Evolutionary conservation across 257 asterid species (phyloP).

Genomic region (Solanum ossicruentum): DNA sequence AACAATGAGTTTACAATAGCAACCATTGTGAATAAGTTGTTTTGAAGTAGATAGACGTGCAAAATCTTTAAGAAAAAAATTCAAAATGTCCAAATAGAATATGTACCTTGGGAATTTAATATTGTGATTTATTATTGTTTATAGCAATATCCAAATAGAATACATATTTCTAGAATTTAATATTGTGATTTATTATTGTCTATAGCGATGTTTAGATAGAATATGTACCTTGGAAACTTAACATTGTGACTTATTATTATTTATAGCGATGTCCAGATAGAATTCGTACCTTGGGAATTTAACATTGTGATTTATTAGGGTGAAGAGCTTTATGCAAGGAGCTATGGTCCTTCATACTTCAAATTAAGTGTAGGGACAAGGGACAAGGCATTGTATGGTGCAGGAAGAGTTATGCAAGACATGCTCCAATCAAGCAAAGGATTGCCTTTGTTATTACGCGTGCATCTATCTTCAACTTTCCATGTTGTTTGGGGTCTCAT

Average conservation of each 20-base stretch:
- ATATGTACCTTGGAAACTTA: too few species aligned
- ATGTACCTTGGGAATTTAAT: too few species aligned
- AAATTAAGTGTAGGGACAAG: slow-evolving; percentile 40
- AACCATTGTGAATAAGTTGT: neutral
- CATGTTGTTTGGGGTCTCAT: slow-evolving; percentile 50
- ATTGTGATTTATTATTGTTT: too few species aligned
- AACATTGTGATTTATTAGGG: slow-evolving; percentile 19
- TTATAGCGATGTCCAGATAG: neutral
- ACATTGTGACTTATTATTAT: too few species aligned
- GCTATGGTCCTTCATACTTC: slow-evolving; percentile 16
- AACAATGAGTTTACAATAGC: neutral
- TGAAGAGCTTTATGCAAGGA: slow-evolving; percentile 27
- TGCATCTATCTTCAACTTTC: slow-evolving; percentile 36
- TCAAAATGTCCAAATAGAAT: too few species aligned
- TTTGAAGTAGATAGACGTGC: neutral
- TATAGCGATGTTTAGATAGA: too few species aligned
- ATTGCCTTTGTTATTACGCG: slow-evolving; percentile 27
- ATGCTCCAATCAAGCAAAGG: slow-evolving; percentile 51
- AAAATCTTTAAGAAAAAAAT: too few species aligned
- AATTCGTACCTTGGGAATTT: neutral
- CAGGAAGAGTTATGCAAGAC: slow-evolving; percentile 72
- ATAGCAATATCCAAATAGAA: too few species aligned
- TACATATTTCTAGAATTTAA: too few species aligned
- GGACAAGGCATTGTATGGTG: slow-evolving; percentile 65
- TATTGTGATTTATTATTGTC: too few species aligned